Conservation (phyloP, 2,329 filamentous ascomycete genomes). For the Diplodia scrobiculata region DNA sequence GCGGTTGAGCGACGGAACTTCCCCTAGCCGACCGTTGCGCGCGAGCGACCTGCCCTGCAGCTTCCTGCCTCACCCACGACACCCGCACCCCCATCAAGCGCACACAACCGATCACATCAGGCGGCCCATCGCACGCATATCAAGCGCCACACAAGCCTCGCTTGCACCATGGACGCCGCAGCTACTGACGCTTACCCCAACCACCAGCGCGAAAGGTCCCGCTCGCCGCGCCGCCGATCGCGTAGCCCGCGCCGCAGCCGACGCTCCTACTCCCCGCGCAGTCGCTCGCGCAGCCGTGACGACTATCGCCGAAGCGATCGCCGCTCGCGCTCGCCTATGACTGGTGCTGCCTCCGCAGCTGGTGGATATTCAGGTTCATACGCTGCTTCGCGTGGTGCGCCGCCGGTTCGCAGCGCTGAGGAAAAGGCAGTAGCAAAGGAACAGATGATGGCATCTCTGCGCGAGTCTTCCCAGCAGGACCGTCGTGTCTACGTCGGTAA, state of each 20-base stretch:
- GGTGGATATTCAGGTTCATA: constrained; percentile 68
- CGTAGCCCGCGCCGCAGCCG: constrained; percentile 54
- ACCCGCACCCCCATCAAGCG: constrained; percentile 22
- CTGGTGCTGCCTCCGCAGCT: constrained; percentile 65
- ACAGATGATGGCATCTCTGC: constrained; percentile 92
- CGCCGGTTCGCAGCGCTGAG: constrained; percentile 68
- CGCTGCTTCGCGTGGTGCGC: constrained; percentile 54
- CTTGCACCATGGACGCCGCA: constrained; percentile 26
- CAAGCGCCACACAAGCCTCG: constrained; percentile 22
- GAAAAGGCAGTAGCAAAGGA: constrained; percentile 82
- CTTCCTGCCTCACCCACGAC: constrained; percentile 28
- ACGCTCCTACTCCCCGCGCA: constrained; percentile 65
- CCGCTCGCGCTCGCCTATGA: constrained; percentile 81
- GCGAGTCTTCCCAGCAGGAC: constrained; percentile 96
- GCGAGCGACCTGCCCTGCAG: constrained; percentile 27
- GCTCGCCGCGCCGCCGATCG: constrained; percentile 68
- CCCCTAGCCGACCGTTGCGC: constrained; percentile 30
- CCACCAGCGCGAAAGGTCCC: constrained; percentile 76
- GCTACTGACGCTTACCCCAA: constrained; percentile 28
- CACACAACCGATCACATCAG: constrained; percentile 21
- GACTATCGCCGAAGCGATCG: constrained; percentile 52
- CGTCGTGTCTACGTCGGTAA: constrained; percentile 99
- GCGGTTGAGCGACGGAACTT: constrained; percentile 29
- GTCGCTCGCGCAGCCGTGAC: constrained; percentile 76
- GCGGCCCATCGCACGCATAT: constrained; percentile 23